Base-by-base conservation (phyloP, 2,329 filamentous ascomycete species). In the Pseudonectria buxi region DNA sequence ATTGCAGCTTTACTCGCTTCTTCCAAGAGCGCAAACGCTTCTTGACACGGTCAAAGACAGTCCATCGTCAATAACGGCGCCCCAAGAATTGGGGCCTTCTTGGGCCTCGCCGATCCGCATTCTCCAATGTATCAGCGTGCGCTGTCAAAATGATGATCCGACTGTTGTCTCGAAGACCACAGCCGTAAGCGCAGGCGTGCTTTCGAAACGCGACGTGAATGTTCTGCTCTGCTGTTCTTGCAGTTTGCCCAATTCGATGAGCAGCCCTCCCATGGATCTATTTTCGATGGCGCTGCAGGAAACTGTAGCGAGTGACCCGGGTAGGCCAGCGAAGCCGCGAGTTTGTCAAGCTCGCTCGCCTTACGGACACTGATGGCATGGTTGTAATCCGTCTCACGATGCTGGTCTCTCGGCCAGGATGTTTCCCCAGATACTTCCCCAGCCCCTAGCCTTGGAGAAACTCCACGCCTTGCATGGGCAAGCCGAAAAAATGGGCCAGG, bases 141-240 rank as follows among this genome's bases (percentile, higher is more conserved):
- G 28, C 2, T 49, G 18, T 9, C 5, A 22, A 22, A 9, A 51
- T 14, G 33, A 30, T 11, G 32, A 38, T 10, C 33, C 31, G 3
- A 14, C 26, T 2, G 30, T 35, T 0, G 38, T 48, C 1, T 58
- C 50, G 15, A 39, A 26, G 24, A 26, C 24, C 16, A 24, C 14
- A 14, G 26, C 45, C 1, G 47, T 53, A 14, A 32, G 47, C 7
- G 45, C 50, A 1, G 42, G 35, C 5, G 27, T 56, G 5, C 40
- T 57, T 11, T 29, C 53, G 6, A 35, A 35, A 14, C 36, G 49
- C 2, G 52, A 46, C 24, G 24, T 49, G 5, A 58, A 61, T 33
- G 29, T 53, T 2, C 37, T 62, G 6, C 41, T 58, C 6, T 62
- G 6, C 41, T 58, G 5, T 60, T 53, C 32, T 49, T 47, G 6